Percentiles rank a stretch among this genome's conserved stretches.
These are phyloP conservation scores for Cryptococcus wingfieldii DNA, from an alignment of 1,284 basidiomycete genomes.

Conservation along the genomic window DNA sequence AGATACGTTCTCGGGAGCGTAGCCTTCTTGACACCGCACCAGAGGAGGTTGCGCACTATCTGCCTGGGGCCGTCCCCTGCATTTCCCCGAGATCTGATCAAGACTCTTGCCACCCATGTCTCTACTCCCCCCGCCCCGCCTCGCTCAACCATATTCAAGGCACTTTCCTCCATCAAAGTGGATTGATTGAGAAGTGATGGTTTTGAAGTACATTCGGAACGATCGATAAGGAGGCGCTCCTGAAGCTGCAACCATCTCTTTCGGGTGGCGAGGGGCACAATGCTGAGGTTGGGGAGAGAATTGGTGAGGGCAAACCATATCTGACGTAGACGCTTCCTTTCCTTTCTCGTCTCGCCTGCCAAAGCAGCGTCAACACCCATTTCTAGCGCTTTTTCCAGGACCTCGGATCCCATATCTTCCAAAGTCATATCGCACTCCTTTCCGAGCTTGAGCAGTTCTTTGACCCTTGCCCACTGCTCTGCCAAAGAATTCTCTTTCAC, in stretches of 20 bases:
- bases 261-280: conserved; percentile 11
- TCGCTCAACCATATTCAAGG: conserved; percentile 16
- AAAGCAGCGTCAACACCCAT: conserved; percentile 8
- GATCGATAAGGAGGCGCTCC: background rate
- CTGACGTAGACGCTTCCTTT: conserved; percentile 3
- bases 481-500: background rate
- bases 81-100: conserved; percentile 1
- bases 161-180: conserved; percentile 4
- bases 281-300: background rate
- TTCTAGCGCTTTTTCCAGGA: conserved; percentile 3
- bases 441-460: conserved; percentile 25
- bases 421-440: conserved; percentile 27
- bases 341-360: conserved; percentile 1
- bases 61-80: background rate
- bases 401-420: conserved; percentile 9
- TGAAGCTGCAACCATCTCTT: conserved; percentile 10
- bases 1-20: conserved; percentile 3
- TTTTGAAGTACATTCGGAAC: background rate
- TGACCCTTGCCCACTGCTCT: conserved; percentile 11
- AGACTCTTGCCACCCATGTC: conserved; percentile 4
- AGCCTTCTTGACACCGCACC: conserved; percentile 3
- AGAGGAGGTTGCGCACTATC: conserved; percentile 5
- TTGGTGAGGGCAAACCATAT: conserved; percentile 4
- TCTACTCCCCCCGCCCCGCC: conserved; percentile 15
- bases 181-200: background rate